These are phyloP conservation scores for Meyerozyma smithsonii DNA, from an alignment of 1,139 yeast species.

Conservation along the genomic window DNA sequence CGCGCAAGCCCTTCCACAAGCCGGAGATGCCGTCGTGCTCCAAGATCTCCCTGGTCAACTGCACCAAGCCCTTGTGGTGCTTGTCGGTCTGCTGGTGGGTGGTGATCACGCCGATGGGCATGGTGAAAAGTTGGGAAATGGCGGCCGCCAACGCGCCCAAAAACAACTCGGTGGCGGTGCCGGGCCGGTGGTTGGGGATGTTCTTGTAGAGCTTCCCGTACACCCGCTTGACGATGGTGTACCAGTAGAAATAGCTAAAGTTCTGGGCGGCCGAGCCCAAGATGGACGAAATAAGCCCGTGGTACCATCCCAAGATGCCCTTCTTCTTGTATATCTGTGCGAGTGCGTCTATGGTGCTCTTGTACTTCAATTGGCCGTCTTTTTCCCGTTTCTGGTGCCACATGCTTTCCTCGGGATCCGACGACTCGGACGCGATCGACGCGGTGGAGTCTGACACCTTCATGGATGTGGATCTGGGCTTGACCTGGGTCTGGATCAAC, in stretches of 20 bases:
- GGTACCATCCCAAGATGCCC: slow-evolving; percentile 72
- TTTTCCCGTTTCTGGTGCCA: slow-evolving; percentile 16
- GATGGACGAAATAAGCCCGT: slow-evolving; percentile 66
- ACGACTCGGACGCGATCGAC: slow-evolving; percentile 4
- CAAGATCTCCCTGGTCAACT: slow-evolving; percentile 51
- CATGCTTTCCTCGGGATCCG: slow-evolving; percentile 23
- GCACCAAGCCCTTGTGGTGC: slow-evolving; percentile 35
- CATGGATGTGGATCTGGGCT: slow-evolving; percentile 11
- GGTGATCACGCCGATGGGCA: slow-evolving; percentile 78
- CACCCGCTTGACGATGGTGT: slow-evolving; percentile 62
- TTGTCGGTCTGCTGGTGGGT: slow-evolving; percentile 76
- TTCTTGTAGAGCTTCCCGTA: slow-evolving; percentile 45
- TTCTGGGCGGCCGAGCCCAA: slow-evolving; percentile 76
- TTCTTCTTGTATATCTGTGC: slow-evolving; percentile 49
- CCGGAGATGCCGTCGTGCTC: slow-evolving; percentile 69
- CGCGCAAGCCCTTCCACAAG: slow-evolving; percentile 82
- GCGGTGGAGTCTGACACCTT: slow-evolving; percentile 9
- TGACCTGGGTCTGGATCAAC: slow-evolving; percentile 64
- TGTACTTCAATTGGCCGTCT: slow-evolving; percentile 39
- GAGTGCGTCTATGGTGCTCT: slow-evolving; percentile 61
- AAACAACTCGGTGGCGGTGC: slow-evolving; percentile 67
- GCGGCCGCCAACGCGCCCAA: slow-evolving; percentile 86
- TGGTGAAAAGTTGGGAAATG: slow-evolving; percentile 74
- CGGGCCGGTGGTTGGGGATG: slow-evolving; percentile 35
- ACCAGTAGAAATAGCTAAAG: slow-evolving; percentile 86